phyloP scores from a whole-genome alignment of 257 asterid species.

The Nicotiana sylvestris region DNA sequence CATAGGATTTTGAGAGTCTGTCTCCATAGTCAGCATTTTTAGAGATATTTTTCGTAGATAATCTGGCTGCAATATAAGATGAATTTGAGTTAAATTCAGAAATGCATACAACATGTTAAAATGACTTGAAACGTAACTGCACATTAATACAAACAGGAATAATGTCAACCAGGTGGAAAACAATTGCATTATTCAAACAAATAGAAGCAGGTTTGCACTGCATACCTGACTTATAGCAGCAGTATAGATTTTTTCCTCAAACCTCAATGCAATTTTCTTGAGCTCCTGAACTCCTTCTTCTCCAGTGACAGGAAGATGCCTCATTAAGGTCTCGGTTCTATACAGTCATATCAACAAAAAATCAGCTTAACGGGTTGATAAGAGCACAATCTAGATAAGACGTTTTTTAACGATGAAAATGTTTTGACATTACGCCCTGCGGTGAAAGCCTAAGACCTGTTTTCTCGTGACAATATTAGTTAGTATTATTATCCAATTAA shows the following conservation, averaged over 20 bases:
- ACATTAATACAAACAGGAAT: neutral
- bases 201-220: neutral
- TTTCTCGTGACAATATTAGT: neutral
- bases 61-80: neutral
- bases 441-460: neutral
- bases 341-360: constrained; percentile 4
- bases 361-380: neutral
- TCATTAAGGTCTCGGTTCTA: constrained; percentile 71
- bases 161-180: neutral
- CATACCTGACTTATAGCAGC: constrained; percentile 73
- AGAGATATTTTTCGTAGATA: constrained; percentile 46
- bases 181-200: neutral
- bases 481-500: neutral
- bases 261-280: constrained; percentile 58
- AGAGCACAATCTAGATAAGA: neutral
- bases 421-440: neutral
- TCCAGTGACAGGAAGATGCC: constrained; percentile 72
- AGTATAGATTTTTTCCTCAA: constrained; percentile 72
- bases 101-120: neutral
- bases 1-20: neutral
- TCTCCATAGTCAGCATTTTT: neutral
- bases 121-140: neutral
- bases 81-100: neutral
- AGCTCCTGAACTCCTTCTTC: constrained; percentile 66
- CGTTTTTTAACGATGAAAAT: neutral